Conservation (phyloP, 176 grass and related monocot genomes). For the Otatea glauca region DNA sequence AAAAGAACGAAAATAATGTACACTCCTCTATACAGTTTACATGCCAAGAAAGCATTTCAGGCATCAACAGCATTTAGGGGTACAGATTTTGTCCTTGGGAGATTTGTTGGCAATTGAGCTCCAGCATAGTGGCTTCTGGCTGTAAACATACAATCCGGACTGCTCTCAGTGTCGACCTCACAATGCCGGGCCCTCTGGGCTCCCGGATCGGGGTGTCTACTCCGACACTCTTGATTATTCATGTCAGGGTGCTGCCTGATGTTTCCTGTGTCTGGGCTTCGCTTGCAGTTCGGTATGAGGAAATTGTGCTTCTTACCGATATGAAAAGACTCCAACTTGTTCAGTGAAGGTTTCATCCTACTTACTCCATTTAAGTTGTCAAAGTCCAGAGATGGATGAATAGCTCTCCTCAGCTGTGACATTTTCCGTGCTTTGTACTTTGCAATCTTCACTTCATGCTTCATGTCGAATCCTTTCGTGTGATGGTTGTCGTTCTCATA, state of each 20-base stretch:
- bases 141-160: conserved; percentile 42
- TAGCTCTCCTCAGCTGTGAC: conserved; percentile 51
- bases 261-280: conserved; percentile 39
- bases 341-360: conserved; percentile 47
- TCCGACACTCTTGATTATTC: conserved; percentile 10
- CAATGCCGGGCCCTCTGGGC: conserved; percentile 50
- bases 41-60: conserved; percentile 42
- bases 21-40: conserved; percentile 47
- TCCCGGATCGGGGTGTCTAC: conserved; percentile 38
- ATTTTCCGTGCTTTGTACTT: conserved; percentile 54
- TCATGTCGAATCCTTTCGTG: conserved; percentile 39
- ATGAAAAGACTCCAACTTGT: conserved; percentile 81
- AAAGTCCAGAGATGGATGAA: conserved; percentile 62
- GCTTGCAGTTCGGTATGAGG: conserved; percentile 45
- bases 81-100: conserved; percentile 57
- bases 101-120: conserved; percentile 52
- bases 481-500: conserved; percentile 42
- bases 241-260: background rate
- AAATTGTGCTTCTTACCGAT: conserved; percentile 77
- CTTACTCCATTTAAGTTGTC: conserved; percentile 42
- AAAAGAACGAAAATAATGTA: conserved; percentile 58
- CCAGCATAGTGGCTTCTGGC: conserved; percentile 49
- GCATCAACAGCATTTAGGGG: conserved; percentile 46
- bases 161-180: conserved; percentile 39
- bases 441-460: conserved; percentile 58